A percentile compares a stretch with the other conserved stretches of the same genome.
phyloP scores from a whole-genome alignment of 2,329 filamentous ascomycete species.

The Paraphaeosphaeria sporulosa region DNA sequence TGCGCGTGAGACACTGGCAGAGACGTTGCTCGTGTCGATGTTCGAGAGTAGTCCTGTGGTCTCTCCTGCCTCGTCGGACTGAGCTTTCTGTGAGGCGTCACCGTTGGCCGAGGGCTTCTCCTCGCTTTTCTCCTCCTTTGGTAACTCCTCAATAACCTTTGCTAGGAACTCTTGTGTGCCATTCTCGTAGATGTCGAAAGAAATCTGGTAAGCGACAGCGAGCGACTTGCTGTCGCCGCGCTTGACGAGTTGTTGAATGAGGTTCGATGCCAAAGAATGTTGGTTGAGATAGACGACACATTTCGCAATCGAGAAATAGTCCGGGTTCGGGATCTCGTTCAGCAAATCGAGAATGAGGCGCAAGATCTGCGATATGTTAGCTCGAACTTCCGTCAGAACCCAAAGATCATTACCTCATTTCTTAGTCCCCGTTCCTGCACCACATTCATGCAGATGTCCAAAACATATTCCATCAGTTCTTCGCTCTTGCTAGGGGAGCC shows the following conservation, averaged over 20 bases:
- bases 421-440: conserved; percentile 92
- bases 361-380: conserved; percentile 68
- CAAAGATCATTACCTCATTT: conserved; percentile 61
- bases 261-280: conserved; percentile 85
- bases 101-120: conserved; percentile 53
- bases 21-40: conserved; percentile 62
- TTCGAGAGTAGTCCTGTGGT: conserved; percentile 66
- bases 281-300: conserved; percentile 96
- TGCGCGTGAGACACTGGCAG: conserved; percentile 53
- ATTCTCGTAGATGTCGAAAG: conserved; percentile 98
- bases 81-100: conserved; percentile 42
- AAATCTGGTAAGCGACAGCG: conserved; percentile 93
- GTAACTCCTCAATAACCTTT: conserved; percentile 84
- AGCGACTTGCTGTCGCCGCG: conserved; percentile 80
- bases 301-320: conserved; percentile 98
- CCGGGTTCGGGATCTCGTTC: conserved; percentile 88
- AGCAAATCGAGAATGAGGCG: conserved; percentile 93
- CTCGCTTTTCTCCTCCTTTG: conserved; percentile 62
- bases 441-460: conserved; percentile 96
- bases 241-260: conserved; percentile 82
- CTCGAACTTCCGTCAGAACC: not conserved
- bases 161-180: conserved; percentile 95
- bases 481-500: conserved; percentile 71
- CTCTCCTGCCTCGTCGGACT: conserved; percentile 60
- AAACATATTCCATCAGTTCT: conserved; percentile 94